Evolutionary conservation across 305 asterid genomes (phyloP), one percentile per base, ranked within the genome.

Genomic region (Vinca major): DNA sequence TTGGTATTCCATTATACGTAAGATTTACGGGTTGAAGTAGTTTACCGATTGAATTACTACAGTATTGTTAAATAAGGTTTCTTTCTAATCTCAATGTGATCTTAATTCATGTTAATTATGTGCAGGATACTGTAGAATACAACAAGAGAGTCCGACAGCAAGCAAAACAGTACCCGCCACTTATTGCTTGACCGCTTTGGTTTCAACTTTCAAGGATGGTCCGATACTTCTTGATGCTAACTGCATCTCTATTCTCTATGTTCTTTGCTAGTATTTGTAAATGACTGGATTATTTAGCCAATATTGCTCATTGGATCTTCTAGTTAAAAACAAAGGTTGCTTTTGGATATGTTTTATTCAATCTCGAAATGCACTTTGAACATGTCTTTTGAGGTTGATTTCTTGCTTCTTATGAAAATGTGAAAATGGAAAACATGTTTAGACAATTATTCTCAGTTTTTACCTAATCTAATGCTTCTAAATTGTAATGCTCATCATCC

Each of bases 61-160:
- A 26, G 19, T 26, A 39, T 41, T 47, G 4, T 61, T 39, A 40
- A 2, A 13, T 63, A 17, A 7, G 21, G 17, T 12, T 56, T 53
- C 10, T 44, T 40, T 17, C 10, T 21, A 53, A 9, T 63, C 50
- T 26, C 33, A 26, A 1, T 26, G 33, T 26, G 33, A 26, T 26
- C 33, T 26, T 26, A 43, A 3, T 49, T 65, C 45, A 21, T 33
- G 65, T 37, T n/a, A 6, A 47, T 41, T 61, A 13, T 63, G 5
- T 77, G 85, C 87, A 88, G 95, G 95, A 88, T 72, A 53, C 72
- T 36, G 72, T 51, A 4, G 95, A 88, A 76, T 88, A 88, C 85
- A 80, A 79, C 79, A 86, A 73, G 80, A 77, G 85, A 74, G 88
- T 88, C 57, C 78, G 80, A 51, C 85, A 73, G 79, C 95, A 88